Base-by-base conservation (phyloP, 73 alveolate species). In the Stentor coeruleus region DNA sequence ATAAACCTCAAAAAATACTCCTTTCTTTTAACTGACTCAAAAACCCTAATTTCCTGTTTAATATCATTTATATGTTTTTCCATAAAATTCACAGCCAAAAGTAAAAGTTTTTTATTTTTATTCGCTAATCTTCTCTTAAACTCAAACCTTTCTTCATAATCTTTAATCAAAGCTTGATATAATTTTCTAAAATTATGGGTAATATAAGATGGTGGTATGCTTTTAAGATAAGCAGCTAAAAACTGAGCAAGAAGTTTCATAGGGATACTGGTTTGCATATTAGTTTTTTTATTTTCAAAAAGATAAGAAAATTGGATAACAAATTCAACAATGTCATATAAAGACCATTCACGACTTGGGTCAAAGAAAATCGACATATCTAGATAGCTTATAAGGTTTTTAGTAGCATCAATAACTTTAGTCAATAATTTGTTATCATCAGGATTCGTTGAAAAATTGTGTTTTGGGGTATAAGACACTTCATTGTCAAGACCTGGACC, bases 361-460 rank as follows among this genome's bases (percentile, higher is more conserved):
- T 66, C 79, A 66, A 66, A 66, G 79, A 66, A 66, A 1, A 66
- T 66, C n/a, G 79, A 66, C 79, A 66, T 66, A 66, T 66, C 79
- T 28, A 66, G 79, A 31, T 15, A 66, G 39, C 42, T 31, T 20
- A 66, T 1, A 20, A 66, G 37, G 79, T 66, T 66, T 33, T 31
- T 66, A 20, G 79, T 66, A 26, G 79, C 79, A 33, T 66, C 79
- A 11, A 20, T 66, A 28, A 66, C 79, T 40, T 66, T 66, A 1
- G 79, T 31, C 37, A 66, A 33, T 0, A 66, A 40, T 2, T 66
- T 66, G n/a, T 66, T 31, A 28, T 31, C 79, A 28, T 66, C 79
- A 66, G 37, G 37, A 2, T 66, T 31, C 14, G 79, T 31, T 1
- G 79, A 20, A 49, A 49, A 49, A 20, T 49, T 49, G 20, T 49